These are phyloP conservation scores for Colletotrichum sp. DNA, from an alignment of 2,329 filamentous ascomycete species.

Conservation along the genomic window DNA sequence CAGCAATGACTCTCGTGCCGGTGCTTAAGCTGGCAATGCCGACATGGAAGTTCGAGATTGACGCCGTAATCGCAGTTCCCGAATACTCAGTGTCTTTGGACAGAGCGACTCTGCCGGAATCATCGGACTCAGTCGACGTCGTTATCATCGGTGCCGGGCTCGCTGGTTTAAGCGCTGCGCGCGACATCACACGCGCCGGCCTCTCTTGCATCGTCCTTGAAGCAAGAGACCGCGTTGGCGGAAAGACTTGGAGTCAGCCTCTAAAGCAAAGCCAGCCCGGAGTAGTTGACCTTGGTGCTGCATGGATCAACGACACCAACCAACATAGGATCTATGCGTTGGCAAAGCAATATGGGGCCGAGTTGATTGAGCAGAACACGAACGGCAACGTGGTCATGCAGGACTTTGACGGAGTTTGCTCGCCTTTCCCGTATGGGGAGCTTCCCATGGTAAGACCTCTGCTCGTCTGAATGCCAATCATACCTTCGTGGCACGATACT, in stretches of 20 bases:
- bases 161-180: constrained; percentile 40
- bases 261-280: constrained; percentile 31
- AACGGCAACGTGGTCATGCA: constrained; percentile 48
- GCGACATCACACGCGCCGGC: constrained; percentile 36
- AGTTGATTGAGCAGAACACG: constrained; percentile 53
- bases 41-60: constrained; percentile 47
- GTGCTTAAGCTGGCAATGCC: constrained; percentile 43
- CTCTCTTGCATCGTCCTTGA: constrained; percentile 51
- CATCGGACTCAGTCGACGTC: constrained; percentile 26
- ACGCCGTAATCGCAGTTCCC: constrained; percentile 37
- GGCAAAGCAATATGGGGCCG: constrained; percentile 42
- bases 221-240: constrained; percentile 54
- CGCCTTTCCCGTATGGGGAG: constrained; percentile 23
- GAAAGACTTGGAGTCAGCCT: constrained; percentile 51
- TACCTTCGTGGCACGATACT: not conserved
- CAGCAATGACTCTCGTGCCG: constrained; percentile 46
- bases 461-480: not conserved
- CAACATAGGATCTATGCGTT: constrained; percentile 51
- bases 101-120: not conserved
- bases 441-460: constrained; percentile 18
- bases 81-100: not conserved
- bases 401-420: constrained; percentile 36
- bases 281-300: constrained; percentile 57
- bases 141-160: constrained; percentile 52
- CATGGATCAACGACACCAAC: constrained; percentile 64